Percentiles rank a stretch among this genome's conserved stretches.
Conservation (phyloP, 2,329 filamentous ascomycete species). For the Neoscytalidium dimidiatum region DNA sequence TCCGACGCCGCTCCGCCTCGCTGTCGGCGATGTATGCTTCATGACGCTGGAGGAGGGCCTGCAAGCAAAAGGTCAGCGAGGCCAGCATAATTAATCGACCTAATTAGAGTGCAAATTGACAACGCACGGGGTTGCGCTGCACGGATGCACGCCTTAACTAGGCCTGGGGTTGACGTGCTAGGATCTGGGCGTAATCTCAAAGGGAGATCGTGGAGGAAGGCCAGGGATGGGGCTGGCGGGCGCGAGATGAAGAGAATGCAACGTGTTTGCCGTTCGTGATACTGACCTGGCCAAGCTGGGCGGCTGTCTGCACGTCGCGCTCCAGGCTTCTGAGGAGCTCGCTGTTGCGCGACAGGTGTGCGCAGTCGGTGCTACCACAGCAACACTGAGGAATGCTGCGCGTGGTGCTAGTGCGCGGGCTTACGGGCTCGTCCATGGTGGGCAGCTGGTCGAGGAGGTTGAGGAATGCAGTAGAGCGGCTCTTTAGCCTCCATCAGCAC, state of each 20-base stretch:
- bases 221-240: neutral
- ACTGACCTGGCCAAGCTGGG: conserved; percentile 88
- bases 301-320: conserved; percentile 83
- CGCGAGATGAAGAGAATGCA: neutral
- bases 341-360: conserved; percentile 79
- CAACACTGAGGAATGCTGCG: conserved; percentile 63
- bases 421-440: conserved; percentile 17
- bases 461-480: conserved; percentile 11
- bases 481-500: conserved; percentile 16
- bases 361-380: conserved; percentile 79
- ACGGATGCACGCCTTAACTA: conserved; percentile 14
- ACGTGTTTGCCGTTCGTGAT: conserved; percentile 13
- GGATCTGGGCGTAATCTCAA: conserved; percentile 15
- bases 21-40: conserved; percentile 93
- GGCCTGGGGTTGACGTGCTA: conserved; percentile 5
- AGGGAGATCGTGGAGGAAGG: neutral
- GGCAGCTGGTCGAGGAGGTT: neutral
- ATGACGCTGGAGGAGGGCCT: conserved; percentile 90
- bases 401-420: conserved; percentile 10
- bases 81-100: conserved; percentile 6
- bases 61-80: conserved; percentile 66
- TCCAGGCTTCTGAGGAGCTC: conserved; percentile 78
- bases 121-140: conserved; percentile 2
- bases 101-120: conserved; percentile 12
- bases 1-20: conserved; percentile 76